Conservation (phyloP, 306 rosid genomes). For the Senna tora region DNA sequence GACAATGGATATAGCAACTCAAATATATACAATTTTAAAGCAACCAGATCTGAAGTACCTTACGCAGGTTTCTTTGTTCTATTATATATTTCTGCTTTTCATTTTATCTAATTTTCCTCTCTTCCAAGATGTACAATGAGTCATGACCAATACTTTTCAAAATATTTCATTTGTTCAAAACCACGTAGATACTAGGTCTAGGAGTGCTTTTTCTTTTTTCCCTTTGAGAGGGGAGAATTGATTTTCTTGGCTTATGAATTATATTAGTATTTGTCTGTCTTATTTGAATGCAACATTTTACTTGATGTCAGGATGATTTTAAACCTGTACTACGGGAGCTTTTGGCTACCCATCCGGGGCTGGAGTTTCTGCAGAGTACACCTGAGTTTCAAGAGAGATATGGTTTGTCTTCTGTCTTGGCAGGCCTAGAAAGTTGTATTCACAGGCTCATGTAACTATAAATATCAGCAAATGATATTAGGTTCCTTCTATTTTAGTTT, state of each 20-base stretch:
- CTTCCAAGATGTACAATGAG: neutral
- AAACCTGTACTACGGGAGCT: slow-evolving; percentile 94
- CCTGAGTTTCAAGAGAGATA: slow-evolving; percentile 99
- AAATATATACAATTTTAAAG: slow-evolving; percentile 79
- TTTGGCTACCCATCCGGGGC: slow-evolving; percentile 95
- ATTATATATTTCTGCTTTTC: slow-evolving; percentile 22
- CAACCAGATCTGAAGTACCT: slow-evolving; percentile 84
- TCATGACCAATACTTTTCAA: slow-evolving; percentile 23
- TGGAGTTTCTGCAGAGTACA: slow-evolving; percentile 96
- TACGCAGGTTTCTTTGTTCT: slow-evolving; percentile 69
- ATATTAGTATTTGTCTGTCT: slow-evolving; percentile 27
- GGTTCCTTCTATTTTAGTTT: neutral
- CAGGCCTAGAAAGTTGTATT: slow-evolving; percentile 31
- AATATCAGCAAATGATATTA: slow-evolving; percentile 11
- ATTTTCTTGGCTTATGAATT: slow-evolving; percentile 27
- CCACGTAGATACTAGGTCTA: slow-evolving; percentile 5
- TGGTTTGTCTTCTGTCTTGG: slow-evolving; percentile 67
- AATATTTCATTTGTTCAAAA: slow-evolving; percentile 34
- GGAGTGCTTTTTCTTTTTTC: slow-evolving; percentile 1
- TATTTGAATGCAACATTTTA: slow-evolving; percentile 35
- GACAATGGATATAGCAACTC: slow-evolving; percentile 86
- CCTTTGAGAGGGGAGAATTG: neutral
- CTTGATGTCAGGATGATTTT: slow-evolving; percentile 78
- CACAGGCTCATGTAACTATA: slow-evolving; percentile 21
- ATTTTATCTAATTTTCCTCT: slow-evolving; percentile 31